Conservation (phyloP, 1,284 basidiomycete species). For the Farysia itapuensis region DNA sequence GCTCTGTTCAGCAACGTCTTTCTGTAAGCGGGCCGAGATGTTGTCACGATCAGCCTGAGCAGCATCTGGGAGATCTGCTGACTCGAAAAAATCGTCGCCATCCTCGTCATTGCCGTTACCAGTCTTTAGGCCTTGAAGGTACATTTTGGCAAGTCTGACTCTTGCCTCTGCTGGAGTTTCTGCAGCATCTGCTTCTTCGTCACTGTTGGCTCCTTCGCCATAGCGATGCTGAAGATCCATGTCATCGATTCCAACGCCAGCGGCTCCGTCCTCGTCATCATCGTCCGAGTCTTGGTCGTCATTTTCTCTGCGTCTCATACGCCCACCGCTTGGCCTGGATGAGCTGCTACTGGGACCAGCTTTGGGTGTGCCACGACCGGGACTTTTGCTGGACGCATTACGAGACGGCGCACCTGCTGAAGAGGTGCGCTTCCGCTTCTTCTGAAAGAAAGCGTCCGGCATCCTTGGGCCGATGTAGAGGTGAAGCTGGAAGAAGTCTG, state of each 20-base stretch:
- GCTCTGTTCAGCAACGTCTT: constrained; percentile 47
- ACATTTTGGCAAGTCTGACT: constrained; percentile 83
- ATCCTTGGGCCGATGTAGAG: too few species aligned
- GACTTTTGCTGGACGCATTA: background rate
- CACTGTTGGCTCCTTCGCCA: constrained; percentile 22
- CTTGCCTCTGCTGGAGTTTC: constrained; percentile 93
- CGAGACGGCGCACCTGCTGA: background rate
- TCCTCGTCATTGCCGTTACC: background rate
- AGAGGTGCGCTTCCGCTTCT: constrained; percentile 55
- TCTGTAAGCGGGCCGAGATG: constrained; percentile 80
- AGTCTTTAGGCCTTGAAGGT: constrained; percentile 73
- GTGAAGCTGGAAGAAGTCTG: too few species aligned
- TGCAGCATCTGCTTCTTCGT: constrained; percentile 40
- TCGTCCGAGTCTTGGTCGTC: constrained; percentile 2
- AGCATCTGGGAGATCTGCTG: constrained; percentile 70
- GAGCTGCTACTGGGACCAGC: background rate
- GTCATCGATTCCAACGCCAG: constrained; percentile 35
- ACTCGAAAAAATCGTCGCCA: constrained; percentile 43
- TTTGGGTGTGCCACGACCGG: background rate
- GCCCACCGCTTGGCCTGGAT: background rate
- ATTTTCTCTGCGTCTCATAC: background rate
- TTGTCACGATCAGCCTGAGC: constrained; percentile 89
- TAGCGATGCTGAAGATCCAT: constrained; percentile 51
- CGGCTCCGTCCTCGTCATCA: constrained; percentile 15
- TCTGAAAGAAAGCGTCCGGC: constrained; percentile 60